Conservation (phyloP, 2,329 filamentous ascomycete species). For the Arthrobotrys musiformis region DNA sequence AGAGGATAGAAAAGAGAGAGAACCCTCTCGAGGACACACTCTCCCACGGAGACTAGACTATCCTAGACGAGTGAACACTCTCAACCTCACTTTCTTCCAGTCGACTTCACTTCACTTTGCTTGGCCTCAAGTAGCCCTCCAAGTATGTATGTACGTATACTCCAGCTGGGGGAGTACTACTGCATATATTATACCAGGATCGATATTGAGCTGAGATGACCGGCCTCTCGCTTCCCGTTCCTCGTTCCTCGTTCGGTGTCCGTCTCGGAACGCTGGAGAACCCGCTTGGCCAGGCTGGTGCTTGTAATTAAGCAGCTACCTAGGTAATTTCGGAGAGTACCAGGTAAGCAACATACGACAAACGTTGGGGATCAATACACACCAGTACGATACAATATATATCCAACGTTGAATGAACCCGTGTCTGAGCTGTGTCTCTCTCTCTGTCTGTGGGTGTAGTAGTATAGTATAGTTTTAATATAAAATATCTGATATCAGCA, state of each 20-base stretch:
- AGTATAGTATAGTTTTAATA: neutral
- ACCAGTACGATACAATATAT: too few species aligned
- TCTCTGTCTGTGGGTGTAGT: neutral
- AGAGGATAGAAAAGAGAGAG: too few species aligned
- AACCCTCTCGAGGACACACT: neutral
- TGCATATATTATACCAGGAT: too few species aligned
- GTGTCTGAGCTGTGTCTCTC: too few species aligned
- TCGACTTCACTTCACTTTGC: neutral
- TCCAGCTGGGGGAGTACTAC: too few species aligned
- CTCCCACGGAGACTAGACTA: neutral
- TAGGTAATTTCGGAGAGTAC: neutral
- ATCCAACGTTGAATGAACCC: too few species aligned
- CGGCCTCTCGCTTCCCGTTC: slow-evolving; percentile 8
- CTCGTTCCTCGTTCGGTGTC: slow-evolving; percentile 12
- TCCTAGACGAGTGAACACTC: too few species aligned
- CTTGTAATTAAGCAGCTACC: too few species aligned
- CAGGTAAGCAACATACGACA: neutral
- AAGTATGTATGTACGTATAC: too few species aligned
- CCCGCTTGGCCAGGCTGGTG: neutral
- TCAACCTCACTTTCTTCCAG: neutral
- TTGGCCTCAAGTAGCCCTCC: neutral
- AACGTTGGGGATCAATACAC: too few species aligned
- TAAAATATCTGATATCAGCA: too few species aligned
- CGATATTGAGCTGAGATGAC: too few species aligned
- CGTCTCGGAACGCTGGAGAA: neutral